These are phyloP conservation scores for Crepidotus variabilis DNA, from an alignment of 768 basidiomycete genomes.

Conservation along the genomic window DNA sequence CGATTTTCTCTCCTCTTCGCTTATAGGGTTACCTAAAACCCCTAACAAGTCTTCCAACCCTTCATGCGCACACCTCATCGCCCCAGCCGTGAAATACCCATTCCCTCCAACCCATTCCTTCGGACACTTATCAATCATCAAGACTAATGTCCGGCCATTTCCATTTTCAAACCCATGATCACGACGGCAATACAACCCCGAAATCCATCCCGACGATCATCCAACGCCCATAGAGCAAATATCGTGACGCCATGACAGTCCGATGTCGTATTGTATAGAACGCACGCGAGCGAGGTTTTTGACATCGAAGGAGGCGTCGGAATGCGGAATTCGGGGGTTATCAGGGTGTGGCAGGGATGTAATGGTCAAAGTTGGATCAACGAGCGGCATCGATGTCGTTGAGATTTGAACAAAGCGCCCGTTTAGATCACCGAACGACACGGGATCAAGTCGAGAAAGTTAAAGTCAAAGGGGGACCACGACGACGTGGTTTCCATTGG, in stretches of 20 bases:
- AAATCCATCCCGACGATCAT: neutral
- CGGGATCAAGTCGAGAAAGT: too few species aligned
- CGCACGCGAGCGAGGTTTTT: neutral
- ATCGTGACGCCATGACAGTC: neutral
- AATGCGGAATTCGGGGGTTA: neutral
- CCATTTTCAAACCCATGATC: neutral
- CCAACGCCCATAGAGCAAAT: neutral
- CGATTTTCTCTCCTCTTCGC: constrained; percentile 33
- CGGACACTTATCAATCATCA: constrained; percentile 66
- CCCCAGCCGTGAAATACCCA: constrained; percentile 70
- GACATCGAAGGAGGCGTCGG: neutral
- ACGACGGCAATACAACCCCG: neutral
- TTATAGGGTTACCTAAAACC: constrained; percentile 42
- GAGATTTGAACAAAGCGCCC: neutral
- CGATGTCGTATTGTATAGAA: neutral
- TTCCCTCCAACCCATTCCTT: constrained; percentile 66
- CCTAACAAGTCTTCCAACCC: constrained; percentile 59
- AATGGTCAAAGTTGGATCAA: neutral
- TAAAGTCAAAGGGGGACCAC: too few species aligned
- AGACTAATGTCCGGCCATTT: constrained; percentile 27
- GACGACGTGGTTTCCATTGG: too few species aligned
- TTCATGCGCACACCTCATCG: constrained; percentile 58
- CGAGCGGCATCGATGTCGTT: neutral
- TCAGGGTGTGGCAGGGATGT: neutral
- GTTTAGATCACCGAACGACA: too few species aligned